Conservation (phyloP, 106 monocot genomes). For the Agapanthus africanus region DNA sequence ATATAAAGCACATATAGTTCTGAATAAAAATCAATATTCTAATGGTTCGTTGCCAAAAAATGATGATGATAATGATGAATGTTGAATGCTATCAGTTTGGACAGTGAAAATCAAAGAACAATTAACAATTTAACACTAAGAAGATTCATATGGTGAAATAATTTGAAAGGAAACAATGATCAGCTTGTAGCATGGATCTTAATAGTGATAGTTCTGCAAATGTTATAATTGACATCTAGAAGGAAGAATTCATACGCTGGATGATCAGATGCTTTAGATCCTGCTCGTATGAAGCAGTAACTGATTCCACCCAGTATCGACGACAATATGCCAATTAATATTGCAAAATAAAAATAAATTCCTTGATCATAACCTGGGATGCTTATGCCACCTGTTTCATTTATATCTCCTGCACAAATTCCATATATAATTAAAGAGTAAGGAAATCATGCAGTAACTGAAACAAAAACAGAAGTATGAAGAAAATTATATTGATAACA, state of each 20-base stretch:
- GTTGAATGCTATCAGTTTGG: background rate
- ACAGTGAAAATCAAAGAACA: no score
- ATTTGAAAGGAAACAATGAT: no score
- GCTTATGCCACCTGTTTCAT: constrained; percentile 8
- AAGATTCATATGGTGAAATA: no score
- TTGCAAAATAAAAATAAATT: constrained; percentile 11
- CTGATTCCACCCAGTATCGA: constrained; percentile 43
- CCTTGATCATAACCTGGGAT: background rate
- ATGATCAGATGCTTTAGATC: constrained; percentile 45
- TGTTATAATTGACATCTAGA: background rate
- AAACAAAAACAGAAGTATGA: background rate
- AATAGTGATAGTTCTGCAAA: background rate
- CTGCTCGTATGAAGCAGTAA: constrained; percentile 47
- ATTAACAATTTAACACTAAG: no score
- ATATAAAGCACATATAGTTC: no score
- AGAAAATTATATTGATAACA: background rate
- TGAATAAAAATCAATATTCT: no score
- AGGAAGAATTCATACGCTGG: constrained; percentile 43
- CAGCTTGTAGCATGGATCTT: background rate
- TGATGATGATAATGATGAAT: no score
- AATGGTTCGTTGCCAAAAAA: no score
- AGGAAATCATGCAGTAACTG: no score
- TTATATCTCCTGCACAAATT: constrained; percentile 18
- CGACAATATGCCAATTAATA: constrained; percentile 46
- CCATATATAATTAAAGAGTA: background rate